phyloP scores from a whole-genome alignment of 2,329 filamentous ascomycete species.

The Harringtonia aguacate region DNA sequence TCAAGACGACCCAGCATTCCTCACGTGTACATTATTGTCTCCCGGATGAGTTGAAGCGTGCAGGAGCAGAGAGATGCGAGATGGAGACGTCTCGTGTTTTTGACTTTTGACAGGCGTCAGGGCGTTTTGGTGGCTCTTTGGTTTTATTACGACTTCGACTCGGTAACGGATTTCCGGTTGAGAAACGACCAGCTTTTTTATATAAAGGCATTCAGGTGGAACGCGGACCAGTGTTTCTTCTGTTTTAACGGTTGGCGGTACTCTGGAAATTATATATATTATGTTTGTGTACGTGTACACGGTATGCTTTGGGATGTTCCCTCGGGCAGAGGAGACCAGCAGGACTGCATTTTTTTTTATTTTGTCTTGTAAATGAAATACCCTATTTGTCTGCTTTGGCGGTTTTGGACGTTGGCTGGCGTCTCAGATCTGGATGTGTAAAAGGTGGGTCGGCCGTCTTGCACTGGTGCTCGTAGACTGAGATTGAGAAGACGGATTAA shows the following conservation, averaged over 20 bases:
- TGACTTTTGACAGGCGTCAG: neutral
- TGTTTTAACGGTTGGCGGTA: too few relatives aligned
- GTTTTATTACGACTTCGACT: neutral
- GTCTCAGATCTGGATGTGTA: too few relatives aligned
- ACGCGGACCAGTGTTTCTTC: too few relatives aligned
- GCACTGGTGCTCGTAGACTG: too few relatives aligned
- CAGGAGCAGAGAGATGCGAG: neutral
- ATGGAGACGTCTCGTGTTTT: neutral
- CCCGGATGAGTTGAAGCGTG: neutral
- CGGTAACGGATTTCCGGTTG: too few relatives aligned
- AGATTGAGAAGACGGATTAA: too few relatives aligned
- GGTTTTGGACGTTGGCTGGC: too few relatives aligned
- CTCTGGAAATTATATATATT: neutral
- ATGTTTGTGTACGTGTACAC: neutral
- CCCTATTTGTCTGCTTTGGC: neutral
- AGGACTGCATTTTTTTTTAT: neutral
- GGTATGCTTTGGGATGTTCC: neutral
- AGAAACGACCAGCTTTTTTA: neutral
- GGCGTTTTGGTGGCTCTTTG: neutral
- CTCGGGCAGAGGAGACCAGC: neutral
- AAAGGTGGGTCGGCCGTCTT: neutral
- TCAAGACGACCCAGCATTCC: too few relatives aligned
- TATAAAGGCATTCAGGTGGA: too few relatives aligned
- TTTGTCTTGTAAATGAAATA: neutral
- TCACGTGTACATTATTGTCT: slow-evolving; percentile 1